Base-by-base conservation (phyloP, 192 early-diverging fungal species). In the Mortierella hygrophila region DNA sequence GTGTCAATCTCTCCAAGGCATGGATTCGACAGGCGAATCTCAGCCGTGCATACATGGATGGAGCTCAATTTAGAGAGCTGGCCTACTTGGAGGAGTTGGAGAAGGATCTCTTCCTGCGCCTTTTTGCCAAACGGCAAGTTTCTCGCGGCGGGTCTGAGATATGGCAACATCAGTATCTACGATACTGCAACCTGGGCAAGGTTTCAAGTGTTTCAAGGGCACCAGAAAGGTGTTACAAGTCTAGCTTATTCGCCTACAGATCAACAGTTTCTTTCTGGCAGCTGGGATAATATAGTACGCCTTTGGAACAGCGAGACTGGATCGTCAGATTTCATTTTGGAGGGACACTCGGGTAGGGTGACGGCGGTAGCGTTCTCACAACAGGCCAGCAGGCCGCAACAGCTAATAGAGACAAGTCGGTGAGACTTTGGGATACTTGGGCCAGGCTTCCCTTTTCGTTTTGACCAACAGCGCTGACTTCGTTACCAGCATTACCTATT, bases 151-250 rank as follows among this genome's bases (percentile, higher is more conserved):
- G 57, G 57, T 4, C 26, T 63, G n/a, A 0, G 3, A 0, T 0
- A 63, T 2, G 57, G 21, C 9, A 21, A 21, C 0, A 63, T 63
- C 21, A 21, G 8, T 0, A 63, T 63, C n/a, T 63, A 63, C 10
- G 57, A 63, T 26, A 29, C 26, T 11, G 10, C n/a, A 3, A 63
- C 57, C 21, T 63, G 57, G 57, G 32, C 23, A 63, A 63, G 90
- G 96, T 18, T 44, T 44, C 42, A 44, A 9, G 42, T 9, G 1
- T 44, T 44, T 11, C 42, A 44, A 44, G 42, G 96, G 26, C n/a
- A 63, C 23, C 0, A 5, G 0, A 0, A 32, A 7, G 1, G 57
- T 0, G 42, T 44, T 44, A 44, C 8, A 9, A 44, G 57, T 2
- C 26, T 49, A 1, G 20, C 46, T 8, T 73, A 29, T 26, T 49